A percentile compares a stretch with the other conserved stretches of the same genome.
Evolutionary conservation across 805 yeast species (phyloP).

Genomic region (Candida endomychidarum): DNA sequence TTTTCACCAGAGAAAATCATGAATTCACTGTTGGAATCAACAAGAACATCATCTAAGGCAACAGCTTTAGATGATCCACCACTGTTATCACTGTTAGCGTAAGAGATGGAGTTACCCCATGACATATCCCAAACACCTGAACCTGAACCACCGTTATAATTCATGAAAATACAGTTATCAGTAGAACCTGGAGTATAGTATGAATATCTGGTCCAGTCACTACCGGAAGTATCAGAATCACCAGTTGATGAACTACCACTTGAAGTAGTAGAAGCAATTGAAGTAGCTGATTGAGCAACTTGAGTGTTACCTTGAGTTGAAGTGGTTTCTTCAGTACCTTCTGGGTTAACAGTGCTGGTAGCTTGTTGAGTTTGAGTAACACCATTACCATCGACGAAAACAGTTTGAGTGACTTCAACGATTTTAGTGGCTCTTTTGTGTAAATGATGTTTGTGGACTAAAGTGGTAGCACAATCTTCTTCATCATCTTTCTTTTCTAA

Average conservation of each 20-base stretch:
- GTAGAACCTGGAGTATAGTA: conserved; percentile 75
- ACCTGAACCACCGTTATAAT: conserved; percentile 84
- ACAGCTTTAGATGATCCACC: conserved; percentile 69
- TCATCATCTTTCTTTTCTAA: conserved; percentile 20
- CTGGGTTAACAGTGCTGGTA: conserved; percentile 1
- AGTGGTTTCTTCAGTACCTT: conserved; percentile 17
- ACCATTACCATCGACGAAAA: conserved; percentile 64
- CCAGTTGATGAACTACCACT: conserved; percentile 23
- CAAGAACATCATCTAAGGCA: conserved; percentile 64
- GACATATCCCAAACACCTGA: conserved; percentile 86
- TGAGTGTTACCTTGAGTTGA: conserved; percentile 14
- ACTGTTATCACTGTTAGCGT: conserved; percentile 73
- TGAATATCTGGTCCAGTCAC: conserved; percentile 73
- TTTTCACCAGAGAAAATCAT: conserved; percentile 74
- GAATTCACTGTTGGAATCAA: conserved; percentile 75
- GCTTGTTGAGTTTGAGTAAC: conserved; percentile 28
- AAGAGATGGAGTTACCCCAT: conserved; percentile 93
- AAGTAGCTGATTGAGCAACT: conserved; percentile 19
- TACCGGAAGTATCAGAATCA: conserved; percentile 47
- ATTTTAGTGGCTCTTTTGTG: conserved; percentile 64
- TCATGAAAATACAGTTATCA: conserved; percentile 75
- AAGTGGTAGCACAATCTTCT: conserved; percentile 48
- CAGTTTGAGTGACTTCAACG: conserved; percentile 77
- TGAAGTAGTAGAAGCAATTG: conserved; percentile 22
- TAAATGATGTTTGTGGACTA: conserved; percentile 46